These are phyloP conservation scores for Sequoia sempervirens DNA, from an alignment of 75 land plant genomes.

Conservation along the genomic window DNA sequence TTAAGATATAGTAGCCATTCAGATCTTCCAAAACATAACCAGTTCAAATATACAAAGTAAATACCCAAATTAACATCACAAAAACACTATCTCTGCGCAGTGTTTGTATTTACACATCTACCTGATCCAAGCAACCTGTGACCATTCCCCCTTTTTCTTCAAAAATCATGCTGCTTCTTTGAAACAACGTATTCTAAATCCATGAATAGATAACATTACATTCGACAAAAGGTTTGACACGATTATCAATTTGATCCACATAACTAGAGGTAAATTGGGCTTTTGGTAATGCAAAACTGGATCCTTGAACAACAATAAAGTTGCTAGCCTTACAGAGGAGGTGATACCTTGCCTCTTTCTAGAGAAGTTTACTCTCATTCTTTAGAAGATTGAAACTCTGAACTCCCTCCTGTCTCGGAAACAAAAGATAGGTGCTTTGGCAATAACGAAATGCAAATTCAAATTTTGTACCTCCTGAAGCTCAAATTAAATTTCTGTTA, in stretches of 20 bases:
- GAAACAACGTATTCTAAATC: neutral
- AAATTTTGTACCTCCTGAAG: neutral
- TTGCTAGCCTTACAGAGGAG: slow-evolving; percentile 1
- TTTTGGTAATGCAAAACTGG: neutral
- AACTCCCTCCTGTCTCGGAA: neutral
- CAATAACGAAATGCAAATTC: neutral
- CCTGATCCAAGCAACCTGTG: neutral
- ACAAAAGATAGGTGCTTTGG: neutral
- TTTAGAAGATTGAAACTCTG: slow-evolving; percentile 1
- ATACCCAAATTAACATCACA: neutral
- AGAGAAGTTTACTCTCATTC: neutral
- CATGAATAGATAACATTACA: slow-evolving; percentile 1
- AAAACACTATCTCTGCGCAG: neutral
- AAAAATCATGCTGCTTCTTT: slow-evolving; percentile 7
- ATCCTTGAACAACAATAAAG: neutral
- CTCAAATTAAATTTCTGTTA: neutral
- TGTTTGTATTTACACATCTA: slow-evolving; percentile 6
- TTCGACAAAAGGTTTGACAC: neutral
- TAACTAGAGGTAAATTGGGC: neutral
- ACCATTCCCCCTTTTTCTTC: neutral
- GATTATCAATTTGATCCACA: neutral
- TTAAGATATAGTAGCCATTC: neutral
- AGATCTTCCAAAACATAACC: neutral
- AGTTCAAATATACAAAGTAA: slow-evolving; percentile 2
- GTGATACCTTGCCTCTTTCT: neutral